These are phyloP conservation scores for Aspergillus sclerotioniger DNA, from an alignment of 495 filamentous ascomycete species.

Conservation along the genomic window DNA sequence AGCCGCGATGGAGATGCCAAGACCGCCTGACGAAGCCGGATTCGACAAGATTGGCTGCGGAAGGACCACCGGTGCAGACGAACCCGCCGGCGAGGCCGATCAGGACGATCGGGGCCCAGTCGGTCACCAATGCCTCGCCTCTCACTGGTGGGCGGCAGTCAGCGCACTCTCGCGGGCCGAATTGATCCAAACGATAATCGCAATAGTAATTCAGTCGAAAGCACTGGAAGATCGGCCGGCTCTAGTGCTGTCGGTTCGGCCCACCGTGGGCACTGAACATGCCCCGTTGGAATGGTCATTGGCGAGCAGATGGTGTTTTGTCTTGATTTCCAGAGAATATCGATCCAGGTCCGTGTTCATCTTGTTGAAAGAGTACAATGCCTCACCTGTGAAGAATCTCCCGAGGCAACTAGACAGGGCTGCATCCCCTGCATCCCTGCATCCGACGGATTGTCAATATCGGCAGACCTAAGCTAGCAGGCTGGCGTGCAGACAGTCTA, in stretches of 20 bases:
- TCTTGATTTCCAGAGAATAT: too few relatives aligned
- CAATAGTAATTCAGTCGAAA: background rate
- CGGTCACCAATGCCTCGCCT: background rate
- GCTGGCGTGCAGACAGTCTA: background rate
- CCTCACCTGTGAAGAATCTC: background rate
- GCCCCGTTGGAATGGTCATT: too few relatives aligned
- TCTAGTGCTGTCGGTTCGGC: background rate
- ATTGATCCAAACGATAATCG: background rate
- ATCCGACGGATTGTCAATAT: background rate
- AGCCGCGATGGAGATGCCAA: background rate
- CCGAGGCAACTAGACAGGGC: background rate
- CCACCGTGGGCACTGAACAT: background rate
- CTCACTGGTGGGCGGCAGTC: background rate
- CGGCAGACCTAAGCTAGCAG: background rate
- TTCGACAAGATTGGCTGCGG: background rate
- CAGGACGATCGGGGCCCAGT: background rate
- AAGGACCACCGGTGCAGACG: background rate
- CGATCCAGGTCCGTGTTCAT: too few relatives aligned
- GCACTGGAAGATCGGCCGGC: background rate
- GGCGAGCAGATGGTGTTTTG: too few relatives aligned
- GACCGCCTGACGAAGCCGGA: background rate
- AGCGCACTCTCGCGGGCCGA: background rate
- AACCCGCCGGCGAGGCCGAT: background rate
- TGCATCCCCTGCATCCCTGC: background rate
- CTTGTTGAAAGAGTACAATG: too few relatives aligned